Conservation (phyloP, 176 grass and related monocot species). For the Carex parvula region DNA sequence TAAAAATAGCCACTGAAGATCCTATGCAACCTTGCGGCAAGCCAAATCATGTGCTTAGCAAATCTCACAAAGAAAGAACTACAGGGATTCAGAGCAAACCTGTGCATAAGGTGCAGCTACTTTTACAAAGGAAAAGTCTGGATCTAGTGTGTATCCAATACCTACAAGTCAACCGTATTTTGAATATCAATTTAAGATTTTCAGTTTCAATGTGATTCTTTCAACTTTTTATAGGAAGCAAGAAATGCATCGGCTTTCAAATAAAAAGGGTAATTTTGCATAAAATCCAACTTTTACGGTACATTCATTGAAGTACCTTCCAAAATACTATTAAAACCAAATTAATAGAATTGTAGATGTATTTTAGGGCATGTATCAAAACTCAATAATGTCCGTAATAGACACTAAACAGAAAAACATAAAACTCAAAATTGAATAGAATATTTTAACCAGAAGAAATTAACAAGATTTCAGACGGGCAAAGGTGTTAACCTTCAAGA, state of each 20-base stretch:
- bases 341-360: neutral
- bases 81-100: constrained; percentile 31
- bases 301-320: neutral
- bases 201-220: neutral
- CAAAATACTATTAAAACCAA: neutral
- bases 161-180: constrained; percentile 43
- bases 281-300: neutral
- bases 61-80: neutral
- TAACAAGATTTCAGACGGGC: neutral
- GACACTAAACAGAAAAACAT: neutral
- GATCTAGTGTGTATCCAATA: constrained; percentile 85
- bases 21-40: neutral
- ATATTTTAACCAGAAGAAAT: constrained; percentile 25
- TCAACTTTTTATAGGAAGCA: neutral
- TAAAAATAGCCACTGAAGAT: neutral
- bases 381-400: neutral
- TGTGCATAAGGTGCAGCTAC: constrained; percentile 86
- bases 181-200: constrained; percentile 11
- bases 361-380: neutral
- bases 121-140: constrained; percentile 95
- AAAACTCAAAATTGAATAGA: neutral
- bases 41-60: neutral
- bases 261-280: neutral
- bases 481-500: constrained; percentile 70
- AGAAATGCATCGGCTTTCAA: neutral